Base-by-base conservation (phyloP, 208 protist genomes). In the Trypanosoma platydactyli region DNA sequence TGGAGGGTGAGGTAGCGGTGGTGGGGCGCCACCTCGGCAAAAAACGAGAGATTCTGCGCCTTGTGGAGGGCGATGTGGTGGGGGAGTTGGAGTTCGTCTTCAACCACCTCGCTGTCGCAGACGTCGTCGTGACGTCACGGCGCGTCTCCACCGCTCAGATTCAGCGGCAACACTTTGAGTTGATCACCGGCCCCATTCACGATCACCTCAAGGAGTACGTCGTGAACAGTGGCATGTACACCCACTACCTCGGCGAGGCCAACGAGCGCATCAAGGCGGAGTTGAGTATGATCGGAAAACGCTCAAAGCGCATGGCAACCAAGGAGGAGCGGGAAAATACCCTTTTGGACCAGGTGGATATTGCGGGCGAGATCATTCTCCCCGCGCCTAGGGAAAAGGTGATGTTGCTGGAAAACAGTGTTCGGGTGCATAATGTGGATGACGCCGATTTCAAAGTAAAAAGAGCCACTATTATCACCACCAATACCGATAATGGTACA, bases 1-100 rank as follows among this genome's bases (percentile, higher is more conserved):
- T 92, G 7, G 81, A 88, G 35, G 92, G 92, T 35, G 76, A 84
- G 58, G 89, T 93, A 15, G 73, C 80, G 55, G 89, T 94, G 45
- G 50, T 97, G 12, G 91, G 83, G 20, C 77, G 88, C n/a, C 70
- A 83, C 48, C 46, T 67, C 24, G 86, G 88, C 16, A 77, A 83
- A 42, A 70, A 72, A 16, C 70, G 88, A 15, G 82, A 95, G 50
- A 80, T 95, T 46, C 64, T 88, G 40, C 77, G 79, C 12, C 82
- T 92, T 35, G 61, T 64, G 60, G 65, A 71, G 44, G 86, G 87
- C 35, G 76, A 94, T 70, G 80, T 93, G 12, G 73, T 95, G n/a
- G 92, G 92, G 30, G 89, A 97, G 71, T 63, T 97, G 11, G 89
- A 97, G 76, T 97, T 97, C 58, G 74, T 97, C 61, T 94, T 94